Percentiles rank a stretch among this genome's conserved stretches.
Evolutionary conservation across 2,329 filamentous ascomycete species (phyloP).

Genomic region (Cladosporium sp.): DNA sequence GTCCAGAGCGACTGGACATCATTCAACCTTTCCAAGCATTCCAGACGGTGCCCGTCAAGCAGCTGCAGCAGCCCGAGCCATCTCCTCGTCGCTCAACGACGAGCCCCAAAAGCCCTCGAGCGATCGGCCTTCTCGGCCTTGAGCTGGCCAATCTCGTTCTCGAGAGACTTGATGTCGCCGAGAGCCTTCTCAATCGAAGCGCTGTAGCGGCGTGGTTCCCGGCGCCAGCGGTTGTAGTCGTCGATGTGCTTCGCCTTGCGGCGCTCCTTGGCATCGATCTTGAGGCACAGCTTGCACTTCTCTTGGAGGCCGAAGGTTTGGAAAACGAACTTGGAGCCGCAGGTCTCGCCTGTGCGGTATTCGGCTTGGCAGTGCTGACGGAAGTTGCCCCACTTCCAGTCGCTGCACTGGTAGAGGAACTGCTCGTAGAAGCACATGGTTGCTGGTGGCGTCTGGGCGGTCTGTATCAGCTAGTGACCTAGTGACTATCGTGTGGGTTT

Average conservation of each 20-base stretch:
- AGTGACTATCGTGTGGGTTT: slow-evolving; percentile 28
- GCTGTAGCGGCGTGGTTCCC: slow-evolving; percentile 56
- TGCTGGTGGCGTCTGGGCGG: background rate
- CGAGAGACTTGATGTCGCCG: slow-evolving; percentile 66
- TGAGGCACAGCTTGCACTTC: slow-evolving; percentile 79
- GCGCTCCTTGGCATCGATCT: slow-evolving; percentile 78
- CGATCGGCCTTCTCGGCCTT: slow-evolving; percentile 23
- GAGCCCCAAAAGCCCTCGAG: slow-evolving; percentile 22
- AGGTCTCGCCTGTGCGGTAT: slow-evolving; percentile 93
- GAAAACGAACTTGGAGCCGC: slow-evolving; percentile 88
- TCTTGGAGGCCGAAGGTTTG: slow-evolving; percentile 57
- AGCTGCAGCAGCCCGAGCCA: background rate
- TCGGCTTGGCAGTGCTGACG: slow-evolving; percentile 89
- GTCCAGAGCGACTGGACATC: background rate
- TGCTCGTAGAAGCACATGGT: slow-evolving; percentile 95
- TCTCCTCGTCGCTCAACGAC: slow-evolving; percentile 8
- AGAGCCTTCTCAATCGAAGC: slow-evolving; percentile 60
- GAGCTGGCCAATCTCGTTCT: slow-evolving; percentile 62
- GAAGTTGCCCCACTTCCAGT: slow-evolving; percentile 94
- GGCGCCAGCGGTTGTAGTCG: slow-evolving; percentile 70
- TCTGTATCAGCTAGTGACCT: slow-evolving; percentile 1
- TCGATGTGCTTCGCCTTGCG: slow-evolving; percentile 67
- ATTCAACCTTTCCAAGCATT: background rate
- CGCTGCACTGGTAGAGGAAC: slow-evolving; percentile 75
- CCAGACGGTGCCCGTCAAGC: no score